Base-by-base conservation (phyloP, 129 eudicot species). In the Pittosporum tobira region DNA sequence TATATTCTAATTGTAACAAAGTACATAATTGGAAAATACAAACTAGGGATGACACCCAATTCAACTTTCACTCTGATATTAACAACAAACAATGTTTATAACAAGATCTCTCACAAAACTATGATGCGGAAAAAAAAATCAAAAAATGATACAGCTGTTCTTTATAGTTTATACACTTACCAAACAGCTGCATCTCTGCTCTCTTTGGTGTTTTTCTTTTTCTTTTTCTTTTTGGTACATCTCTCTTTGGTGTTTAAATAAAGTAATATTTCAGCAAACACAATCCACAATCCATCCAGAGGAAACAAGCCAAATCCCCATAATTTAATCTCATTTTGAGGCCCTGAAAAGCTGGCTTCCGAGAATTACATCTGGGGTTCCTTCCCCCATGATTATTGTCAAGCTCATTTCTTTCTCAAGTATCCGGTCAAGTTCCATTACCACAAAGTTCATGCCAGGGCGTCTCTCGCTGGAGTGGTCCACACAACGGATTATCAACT, bases 351-450 rank as follows among this genome's bases (percentile, higher is more conserved):
- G 97, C 68, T 89, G 97, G 73, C 97, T 89, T 75, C 95, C 97
- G 63, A 85, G 95, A 57, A 86, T 85, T 51, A 89, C 95, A 25
- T 83, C 88, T 7, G 95, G 97, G 69, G 93, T 85, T 50, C 94
- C 97, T 82, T 85, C 95, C 68, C 97, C 95, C 95, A 89, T 85
- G 37, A 84, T 79, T 38, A 95, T 89, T n/a, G 97, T 89, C 77
- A 82, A 77, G 71, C 80, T 89, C 97, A 82, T 89, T 76, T 89
- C 97, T 70, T 85, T 85, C 69, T 89, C 97, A 25, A 89, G 88
- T 65, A 82, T 82, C 38, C 88, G 74, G 48, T 89, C 97, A 20
- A 89, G 72, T 65, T 89, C 93, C 45, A 66, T 70, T 24, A 82
- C 97, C 15, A 77, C 82, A 49, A 70, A 57, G 66, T 74, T 79